Base-by-base conservation (phyloP, 495 filamentous ascomycete genomes). In the Clavariopsis aquatica region DNA sequence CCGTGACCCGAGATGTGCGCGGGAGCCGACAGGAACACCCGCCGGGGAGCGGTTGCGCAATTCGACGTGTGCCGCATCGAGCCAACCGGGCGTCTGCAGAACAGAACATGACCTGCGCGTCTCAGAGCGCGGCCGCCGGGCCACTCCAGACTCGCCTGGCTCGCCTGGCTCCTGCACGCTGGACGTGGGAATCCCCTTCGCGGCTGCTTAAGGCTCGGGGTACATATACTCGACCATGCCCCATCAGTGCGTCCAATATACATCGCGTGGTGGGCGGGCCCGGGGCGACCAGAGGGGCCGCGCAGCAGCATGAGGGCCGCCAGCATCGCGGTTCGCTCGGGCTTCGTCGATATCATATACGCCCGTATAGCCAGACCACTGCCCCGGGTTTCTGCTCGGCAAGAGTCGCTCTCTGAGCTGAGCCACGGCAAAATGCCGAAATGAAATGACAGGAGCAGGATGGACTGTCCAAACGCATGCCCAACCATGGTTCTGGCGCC, bases 381-480 rank as follows among this genome's bases (percentile, higher is more conserved):
- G 27, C 26, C 47, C 53, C 61, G 38, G 57, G 36, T 24, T 34
- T 31, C 38, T 34, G 61, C 41, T 52, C 20, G 29, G 36, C 66
- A 69, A 55, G 57, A 64, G 56, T 64, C 66, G 57, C 57, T 22
- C 22, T 60, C 31, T 45, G 36, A 5, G 45, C 9, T 34, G 55
- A 49, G 49, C 54, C 57, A 38, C 55, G 31, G 43, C 43, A 60
- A 58, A 53, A 43, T 41, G 22, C 66, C 31, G 38, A 26, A 52
- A 45, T 17, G 54, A 68, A 60, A 68, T 64, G 61, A 54, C 52
- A 65, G 61, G 56, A 69, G 58, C 55, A 43, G 60, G n/a, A 62
- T 46, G 22, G 41, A 15, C 22, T n/a, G n/a, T 60, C 29, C 17
- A 23, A 49, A 46, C 62, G 31, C 56, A 52, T 54, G 34, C 28